These are phyloP conservation scores for Coprinopsis sp. DNA, from an alignment of 768 basidiomycete species.

Conservation along the genomic window DNA sequence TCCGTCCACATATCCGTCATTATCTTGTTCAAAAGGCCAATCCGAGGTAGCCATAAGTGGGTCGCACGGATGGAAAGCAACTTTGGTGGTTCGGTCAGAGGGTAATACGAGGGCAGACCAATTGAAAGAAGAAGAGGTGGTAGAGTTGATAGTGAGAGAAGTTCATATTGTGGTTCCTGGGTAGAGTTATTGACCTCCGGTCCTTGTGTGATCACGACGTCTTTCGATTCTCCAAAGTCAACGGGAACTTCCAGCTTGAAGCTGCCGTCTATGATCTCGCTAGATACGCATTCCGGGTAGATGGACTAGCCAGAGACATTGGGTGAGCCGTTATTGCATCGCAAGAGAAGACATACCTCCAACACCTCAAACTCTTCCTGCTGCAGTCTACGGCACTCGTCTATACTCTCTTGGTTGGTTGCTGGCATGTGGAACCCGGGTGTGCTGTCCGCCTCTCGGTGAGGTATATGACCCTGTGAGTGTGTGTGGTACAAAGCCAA, in stretches of 20 bases:
- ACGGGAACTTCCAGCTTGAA: conserved; percentile 64
- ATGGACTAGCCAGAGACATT: conserved; percentile 50
- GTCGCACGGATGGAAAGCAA: conserved; percentile 52
- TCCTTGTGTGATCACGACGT: conserved; percentile 33
- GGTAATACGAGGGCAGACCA: conserved; percentile 51
- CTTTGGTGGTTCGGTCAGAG: conserved; percentile 46
- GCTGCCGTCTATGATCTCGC: conserved; percentile 29
- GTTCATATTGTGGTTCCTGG: conserved; percentile 9
- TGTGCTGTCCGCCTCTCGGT: no score
- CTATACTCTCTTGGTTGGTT: conserved; percentile 7
- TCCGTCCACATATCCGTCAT: conserved; percentile 57
- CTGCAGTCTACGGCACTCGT: conserved; percentile 35
- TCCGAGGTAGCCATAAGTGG: conserved; percentile 53
- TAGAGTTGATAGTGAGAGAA: conserved; percentile 42
- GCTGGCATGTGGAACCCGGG: not conserved
- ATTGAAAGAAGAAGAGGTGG: conserved; percentile 63
- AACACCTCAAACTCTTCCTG: conserved; percentile 60
- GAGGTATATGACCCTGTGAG: no score
- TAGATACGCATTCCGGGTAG: conserved; percentile 65
- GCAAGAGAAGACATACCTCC: conserved; percentile 35
- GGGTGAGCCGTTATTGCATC: not conserved
- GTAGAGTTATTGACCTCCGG: no score
- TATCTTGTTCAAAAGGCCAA: conserved; percentile 30
- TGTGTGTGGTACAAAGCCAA: no score
- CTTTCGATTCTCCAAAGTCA: conserved; percentile 45